These are phyloP conservation scores for Hamamelis virginiana DNA, from an alignment of 164 flowering plant species.

Conservation along the genomic window DNA sequence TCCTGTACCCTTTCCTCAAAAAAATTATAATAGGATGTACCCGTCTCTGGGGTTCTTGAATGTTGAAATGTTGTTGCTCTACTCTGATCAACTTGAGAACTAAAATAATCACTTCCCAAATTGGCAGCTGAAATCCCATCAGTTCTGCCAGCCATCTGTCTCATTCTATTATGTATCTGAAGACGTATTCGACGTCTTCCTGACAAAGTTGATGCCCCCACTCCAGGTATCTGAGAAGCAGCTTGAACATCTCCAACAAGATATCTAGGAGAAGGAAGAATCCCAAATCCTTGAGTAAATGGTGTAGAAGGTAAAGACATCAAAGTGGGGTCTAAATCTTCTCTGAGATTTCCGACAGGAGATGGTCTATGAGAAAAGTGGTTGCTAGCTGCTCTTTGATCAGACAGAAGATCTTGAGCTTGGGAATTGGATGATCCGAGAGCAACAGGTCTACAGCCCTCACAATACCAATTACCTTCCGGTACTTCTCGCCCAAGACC, in stretches of 20 bases:
- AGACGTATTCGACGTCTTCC: slow-evolving; percentile 74
- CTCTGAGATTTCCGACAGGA: slow-evolving; percentile 32
- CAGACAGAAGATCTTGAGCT: slow-evolving; percentile 31
- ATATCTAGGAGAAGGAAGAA: slow-evolving; percentile 49
- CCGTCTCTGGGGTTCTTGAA: slow-evolving; percentile 26
- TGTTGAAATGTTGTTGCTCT: slow-evolving; percentile 29
- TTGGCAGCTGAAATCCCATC: slow-evolving; percentile 25
- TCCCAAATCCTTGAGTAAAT: slow-evolving; percentile 31
- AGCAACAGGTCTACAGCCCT: slow-evolving; percentile 72
- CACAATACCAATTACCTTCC: slow-evolving; percentile 98
- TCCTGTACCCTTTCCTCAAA: slow-evolving; percentile 33
- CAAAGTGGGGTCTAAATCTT: slow-evolving; percentile 34
- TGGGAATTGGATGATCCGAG: slow-evolving; percentile 50
- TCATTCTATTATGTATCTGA: slow-evolving; percentile 60
- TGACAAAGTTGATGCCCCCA: slow-evolving; percentile 67
- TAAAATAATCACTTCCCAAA: slow-evolving; percentile 22
- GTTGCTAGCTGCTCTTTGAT: slow-evolving; percentile 33
- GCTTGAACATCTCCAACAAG: slow-evolving; percentile 35
- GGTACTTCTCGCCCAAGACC: slow-evolving; percentile 95
- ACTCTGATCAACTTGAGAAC: slow-evolving; percentile 31
- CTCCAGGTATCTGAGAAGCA: slow-evolving; percentile 56
- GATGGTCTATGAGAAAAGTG: slow-evolving; percentile 29
- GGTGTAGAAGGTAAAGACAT: slow-evolving; percentile 42
- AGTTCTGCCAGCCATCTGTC: slow-evolving; percentile 23
- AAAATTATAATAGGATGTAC: slow-evolving; percentile 22